These are phyloP conservation scores for Trametes meyenii DNA, from an alignment of 768 basidiomycete genomes.

Conservation along the genomic window DNA sequence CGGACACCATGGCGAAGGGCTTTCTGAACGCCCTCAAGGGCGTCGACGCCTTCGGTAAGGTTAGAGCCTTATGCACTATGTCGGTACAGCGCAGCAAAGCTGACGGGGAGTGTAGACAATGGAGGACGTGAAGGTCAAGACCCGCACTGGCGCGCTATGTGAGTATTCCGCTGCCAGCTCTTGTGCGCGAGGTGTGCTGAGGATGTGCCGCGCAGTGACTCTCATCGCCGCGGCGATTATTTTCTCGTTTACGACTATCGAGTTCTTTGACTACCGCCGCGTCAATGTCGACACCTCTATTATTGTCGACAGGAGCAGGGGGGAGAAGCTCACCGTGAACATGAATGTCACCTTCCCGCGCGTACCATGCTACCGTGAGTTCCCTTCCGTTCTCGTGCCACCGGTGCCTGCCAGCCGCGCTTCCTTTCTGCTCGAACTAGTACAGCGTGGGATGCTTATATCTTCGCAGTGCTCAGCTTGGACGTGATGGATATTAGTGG, in stretches of 20 bases:
- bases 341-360: slow-evolving; percentile 94
- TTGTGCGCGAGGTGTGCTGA: neutral
- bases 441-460: neutral
- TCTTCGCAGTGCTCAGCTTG: slow-evolving; percentile 77
- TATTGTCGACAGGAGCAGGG: slow-evolving; percentile 91
- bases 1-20: slow-evolving; percentile 57
- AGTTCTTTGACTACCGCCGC: slow-evolving; percentile 93
- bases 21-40: slow-evolving; percentile 80
- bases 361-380: slow-evolving; percentile 96
- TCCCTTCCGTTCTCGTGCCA: neutral
- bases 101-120: slow-evolving; percentile 66
- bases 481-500: slow-evolving; percentile 99
- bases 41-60: slow-evolving; percentile 99
- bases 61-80: slow-evolving; percentile 39
- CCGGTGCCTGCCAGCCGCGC: neutral
- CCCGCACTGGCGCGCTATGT: slow-evolving; percentile 91
- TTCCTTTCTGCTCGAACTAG: neutral
- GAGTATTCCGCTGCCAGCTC: slow-evolving; percentile 33
- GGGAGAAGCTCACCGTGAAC: slow-evolving; percentile 90
- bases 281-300: slow-evolving; percentile 89
- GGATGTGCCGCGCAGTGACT: slow-evolving; percentile 65
- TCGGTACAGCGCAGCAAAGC: neutral
- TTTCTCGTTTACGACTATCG: slow-evolving; percentile 86
- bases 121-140: slow-evolving; percentile 99
- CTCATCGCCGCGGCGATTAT: slow-evolving; percentile 91